A percentile compares a stretch with the other conserved stretches of the same genome.
phyloP scores from a whole-genome alignment of 441 rosid genomes.

The Gossypium gossypioides region DNA sequence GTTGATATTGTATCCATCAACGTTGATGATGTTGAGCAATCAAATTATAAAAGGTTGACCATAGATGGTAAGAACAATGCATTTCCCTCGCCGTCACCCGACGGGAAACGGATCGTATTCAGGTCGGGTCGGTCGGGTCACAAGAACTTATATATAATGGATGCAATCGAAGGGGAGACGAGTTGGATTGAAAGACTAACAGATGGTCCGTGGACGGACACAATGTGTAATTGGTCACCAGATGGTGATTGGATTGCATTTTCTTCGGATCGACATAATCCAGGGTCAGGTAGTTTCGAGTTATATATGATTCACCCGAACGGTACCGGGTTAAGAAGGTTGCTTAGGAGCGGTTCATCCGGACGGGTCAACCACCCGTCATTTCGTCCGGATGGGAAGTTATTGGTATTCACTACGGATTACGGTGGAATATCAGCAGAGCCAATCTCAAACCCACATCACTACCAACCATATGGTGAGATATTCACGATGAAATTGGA shows the following conservation, averaged over 20 bases:
- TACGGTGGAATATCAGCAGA: constrained; percentile 75
- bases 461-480: constrained; percentile 79
- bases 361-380: constrained; percentile 71
- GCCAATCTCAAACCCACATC: constrained; percentile 80
- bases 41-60: constrained; percentile 42
- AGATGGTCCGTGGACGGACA: constrained; percentile 70
- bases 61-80: constrained; percentile 66
- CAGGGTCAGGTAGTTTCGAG: constrained; percentile 66
- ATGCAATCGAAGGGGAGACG: constrained; percentile 49
- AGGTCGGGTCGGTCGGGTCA: constrained; percentile 72
- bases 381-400: constrained; percentile 71
- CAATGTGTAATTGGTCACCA: constrained; percentile 79
- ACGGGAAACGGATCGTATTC: constrained; percentile 65
- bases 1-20: constrained; percentile 62
- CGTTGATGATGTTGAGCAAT: constrained; percentile 30
- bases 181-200: constrained; percentile 49
- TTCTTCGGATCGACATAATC: constrained; percentile 60
- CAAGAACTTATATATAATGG: constrained; percentile 76
- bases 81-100: constrained; percentile 70
- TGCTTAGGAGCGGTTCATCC: constrained; percentile 52
- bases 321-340: constrained; percentile 61
- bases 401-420: constrained; percentile 61
- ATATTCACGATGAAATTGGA: constrained; percentile 62
- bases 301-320: constrained; percentile 65
- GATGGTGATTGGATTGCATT: constrained; percentile 67